Percentiles rank a stretch among this genome's conserved stretches.
These are phyloP conservation scores for Vicia sativa DNA, from an alignment of 306 rosid species.

Conservation along the genomic window DNA sequence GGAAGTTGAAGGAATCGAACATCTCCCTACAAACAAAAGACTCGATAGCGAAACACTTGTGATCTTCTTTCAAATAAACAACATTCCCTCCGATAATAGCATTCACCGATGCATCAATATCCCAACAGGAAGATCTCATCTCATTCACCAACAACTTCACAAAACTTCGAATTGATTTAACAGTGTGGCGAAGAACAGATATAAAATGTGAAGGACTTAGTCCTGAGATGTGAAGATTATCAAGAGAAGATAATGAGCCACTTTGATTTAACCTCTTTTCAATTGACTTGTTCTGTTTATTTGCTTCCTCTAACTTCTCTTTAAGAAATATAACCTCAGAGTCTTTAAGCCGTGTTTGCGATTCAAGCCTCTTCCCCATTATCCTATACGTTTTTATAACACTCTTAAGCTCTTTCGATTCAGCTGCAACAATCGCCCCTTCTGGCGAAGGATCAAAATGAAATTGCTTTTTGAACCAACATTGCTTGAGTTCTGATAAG, in stretches of 20 bases:
- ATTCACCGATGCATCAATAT: constrained; percentile 60
- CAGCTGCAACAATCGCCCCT: constrained; percentile 56
- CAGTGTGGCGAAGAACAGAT: constrained; percentile 58
- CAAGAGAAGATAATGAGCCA: constrained; percentile 56
- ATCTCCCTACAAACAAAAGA: constrained; percentile 77
- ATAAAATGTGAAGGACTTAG: constrained; percentile 64
- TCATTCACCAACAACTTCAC: constrained; percentile 62
- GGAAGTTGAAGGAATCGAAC: constrained; percentile 71
- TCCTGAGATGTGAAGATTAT: constrained; percentile 66
- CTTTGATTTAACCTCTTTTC: constrained; percentile 75
- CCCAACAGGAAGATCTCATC: constrained; percentile 77
- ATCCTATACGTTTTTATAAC: constrained; percentile 58
- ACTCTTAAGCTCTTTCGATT: constrained; percentile 70
- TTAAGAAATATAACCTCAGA: constrained; percentile 63
- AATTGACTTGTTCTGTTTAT: constrained; percentile 51
- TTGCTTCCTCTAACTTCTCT: constrained; percentile 72
- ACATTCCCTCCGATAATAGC: constrained; percentile 53
- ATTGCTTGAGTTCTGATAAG: constrained; percentile 75
- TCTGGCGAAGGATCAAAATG: constrained; percentile 73
- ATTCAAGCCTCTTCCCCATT: constrained; percentile 62
- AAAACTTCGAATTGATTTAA: constrained; percentile 62
- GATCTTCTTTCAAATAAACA: constrained; percentile 63
- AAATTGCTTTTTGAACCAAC: constrained; percentile 63
- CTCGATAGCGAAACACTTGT: constrained; percentile 77
- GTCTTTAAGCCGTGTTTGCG: constrained; percentile 63